Evolutionary conservation across 192 early-diverging fungal species (phyloP), one percentile per base, ranked within the genome.

Genomic region (Kickxella alabastrina): DNA sequence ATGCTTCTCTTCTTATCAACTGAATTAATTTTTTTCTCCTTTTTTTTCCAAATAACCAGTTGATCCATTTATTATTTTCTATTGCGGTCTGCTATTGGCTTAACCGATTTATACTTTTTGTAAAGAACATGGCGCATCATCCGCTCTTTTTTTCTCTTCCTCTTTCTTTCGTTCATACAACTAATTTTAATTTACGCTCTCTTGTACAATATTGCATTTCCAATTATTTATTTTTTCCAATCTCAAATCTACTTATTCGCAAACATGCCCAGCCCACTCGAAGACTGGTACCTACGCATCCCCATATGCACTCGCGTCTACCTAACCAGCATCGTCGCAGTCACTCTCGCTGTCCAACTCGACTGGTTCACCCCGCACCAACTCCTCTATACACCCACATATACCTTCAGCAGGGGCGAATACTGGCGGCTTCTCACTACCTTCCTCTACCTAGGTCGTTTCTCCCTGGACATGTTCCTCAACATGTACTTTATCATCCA

Each of bases 341-440:
- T 87, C 0, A 93, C 90, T 9, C 56, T 97, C 34, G 89, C 83
- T 10, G 84, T 89, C 86, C 92, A 97, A 83, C 65, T 95, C 41
- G 86, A 91, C 27, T 80, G 90, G 47, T 79, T 92, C 4, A 78
- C 81, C 39, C 83, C 83, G 14, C 81, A 86, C 55, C 89, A 95
- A 47, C 74, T 99, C 21, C 91, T 87, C 67, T 87, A 91, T 56
- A 84, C 82, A 58, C 87, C 81, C 61, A 79, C 82, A 26, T 68
- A 87, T 4, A 81, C 92, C 13, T 78, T 90, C 53, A 64, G 73
- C 25, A 59, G 68, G n/a, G 77, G 82, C 13, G 83, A 97, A 84
- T 95, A 86, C 76, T 95, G 93, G 93, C 79, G 97, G n/a, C 77
- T 95, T 21, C 25, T 93, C 4, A 95, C 95, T 2, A 90, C 87